phyloP scores from a whole-genome alignment of 495 filamentous ascomycete species.

The Aspergillus sclerotiicarbonarius region DNA sequence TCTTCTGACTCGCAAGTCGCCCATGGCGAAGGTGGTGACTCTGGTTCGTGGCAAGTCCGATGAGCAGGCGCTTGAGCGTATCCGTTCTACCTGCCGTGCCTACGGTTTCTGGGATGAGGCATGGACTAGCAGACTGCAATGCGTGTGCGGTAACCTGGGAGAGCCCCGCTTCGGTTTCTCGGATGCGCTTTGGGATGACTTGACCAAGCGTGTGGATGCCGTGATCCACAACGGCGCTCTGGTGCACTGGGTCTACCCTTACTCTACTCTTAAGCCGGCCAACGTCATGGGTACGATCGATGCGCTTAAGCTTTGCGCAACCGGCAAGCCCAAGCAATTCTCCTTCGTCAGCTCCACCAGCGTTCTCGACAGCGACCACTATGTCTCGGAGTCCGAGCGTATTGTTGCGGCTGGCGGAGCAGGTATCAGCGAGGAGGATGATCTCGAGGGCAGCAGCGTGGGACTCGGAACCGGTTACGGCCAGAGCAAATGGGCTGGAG shows the following conservation, averaged over 20 bases:
- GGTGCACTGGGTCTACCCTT: slow-evolving; percentile 85
- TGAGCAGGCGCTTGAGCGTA: slow-evolving; percentile 48
- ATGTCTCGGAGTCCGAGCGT: slow-evolving; percentile 67
- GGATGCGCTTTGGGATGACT: slow-evolving; percentile 56
- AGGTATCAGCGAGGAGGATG: slow-evolving; percentile 61
- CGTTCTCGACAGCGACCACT: slow-evolving; percentile 78
- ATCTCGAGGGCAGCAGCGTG: slow-evolving; percentile 60
- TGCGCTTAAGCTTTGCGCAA: slow-evolving; percentile 69
- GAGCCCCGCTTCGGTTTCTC: slow-evolving; percentile 69
- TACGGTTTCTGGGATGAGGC: slow-evolving; percentile 79
- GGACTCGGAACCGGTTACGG: slow-evolving; percentile 85
- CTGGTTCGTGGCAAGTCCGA: slow-evolving; percentile 69
- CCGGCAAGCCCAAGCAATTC: slow-evolving; percentile 75
- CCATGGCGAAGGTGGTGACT: slow-evolving; percentile 65
- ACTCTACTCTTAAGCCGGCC: slow-evolving; percentile 68
- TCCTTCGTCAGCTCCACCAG: slow-evolving; percentile 85
- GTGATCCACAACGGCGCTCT: slow-evolving; percentile 89
- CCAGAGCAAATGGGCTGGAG: slow-evolving; percentile 82
- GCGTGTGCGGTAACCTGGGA: slow-evolving; percentile 70
- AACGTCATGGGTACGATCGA: slow-evolving; percentile 85
- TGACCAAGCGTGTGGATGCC: slow-evolving; percentile 67
- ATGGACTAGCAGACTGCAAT: slow-evolving; percentile 64
- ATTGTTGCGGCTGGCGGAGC: slow-evolving; percentile 49
- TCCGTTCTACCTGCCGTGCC: slow-evolving; percentile 44
- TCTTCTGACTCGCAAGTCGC: slow-evolving; percentile 58